These are phyloP conservation scores for Prunella vulgaris DNA, from an alignment of 257 asterid species.

Conservation along the genomic window DNA sequence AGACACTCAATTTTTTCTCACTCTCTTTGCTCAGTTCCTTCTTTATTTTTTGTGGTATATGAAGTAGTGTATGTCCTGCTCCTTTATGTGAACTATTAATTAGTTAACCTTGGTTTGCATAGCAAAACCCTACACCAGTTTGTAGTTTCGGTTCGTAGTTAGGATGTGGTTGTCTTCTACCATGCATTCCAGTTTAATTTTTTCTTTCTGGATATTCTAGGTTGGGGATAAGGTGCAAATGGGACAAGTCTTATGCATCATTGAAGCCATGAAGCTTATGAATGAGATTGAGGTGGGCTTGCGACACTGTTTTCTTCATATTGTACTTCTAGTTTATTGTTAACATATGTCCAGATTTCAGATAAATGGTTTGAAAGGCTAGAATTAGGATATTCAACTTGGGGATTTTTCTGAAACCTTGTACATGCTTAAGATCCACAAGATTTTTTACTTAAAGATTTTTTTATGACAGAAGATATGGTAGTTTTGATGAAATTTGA, in stretches of 20 bases:
- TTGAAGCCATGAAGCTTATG: constrained; percentile 81
- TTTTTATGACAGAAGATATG: neutral
- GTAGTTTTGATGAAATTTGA: neutral
- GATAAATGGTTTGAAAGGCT: neutral
- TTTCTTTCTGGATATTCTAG: constrained; percentile 14
- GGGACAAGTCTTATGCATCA: constrained; percentile 63
- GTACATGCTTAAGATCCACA: neutral
- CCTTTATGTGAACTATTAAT: neutral
- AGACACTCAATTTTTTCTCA: neutral
- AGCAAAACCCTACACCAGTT: neutral
- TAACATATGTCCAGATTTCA: neutral
- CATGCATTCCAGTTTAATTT: neutral
- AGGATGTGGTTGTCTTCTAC: neutral
- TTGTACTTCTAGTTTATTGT: neutral
- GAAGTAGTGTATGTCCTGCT: neutral
- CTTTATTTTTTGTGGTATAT: neutral
- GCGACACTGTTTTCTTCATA: neutral
- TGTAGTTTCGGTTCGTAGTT: neutral
- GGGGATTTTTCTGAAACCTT: neutral
- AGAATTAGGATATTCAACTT: constrained; percentile 10
- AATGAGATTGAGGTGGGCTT: constrained; percentile 64
- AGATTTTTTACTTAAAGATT: neutral
- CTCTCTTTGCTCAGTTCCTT: neutral
- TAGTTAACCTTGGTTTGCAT: neutral
- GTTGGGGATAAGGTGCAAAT: constrained; percentile 70